A percentile compares a stretch with the other conserved stretches of the same genome.
phyloP scores from a whole-genome alignment of 202 grass and related monocot genomes.

The Carex sylvatica region DNA sequence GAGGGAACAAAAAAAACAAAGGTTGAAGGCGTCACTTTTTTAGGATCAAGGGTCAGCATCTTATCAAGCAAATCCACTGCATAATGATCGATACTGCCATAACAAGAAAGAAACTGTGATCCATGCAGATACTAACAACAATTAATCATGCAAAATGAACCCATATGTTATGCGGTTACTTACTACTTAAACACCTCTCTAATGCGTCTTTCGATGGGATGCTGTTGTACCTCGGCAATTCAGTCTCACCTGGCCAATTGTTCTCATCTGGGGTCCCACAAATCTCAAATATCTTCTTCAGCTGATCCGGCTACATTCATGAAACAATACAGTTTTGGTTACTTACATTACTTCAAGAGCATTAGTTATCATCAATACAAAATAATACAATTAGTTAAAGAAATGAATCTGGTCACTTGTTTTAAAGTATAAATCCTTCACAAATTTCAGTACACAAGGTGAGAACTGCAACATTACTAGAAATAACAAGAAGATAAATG shows the following conservation, averaged over 20 bases:
- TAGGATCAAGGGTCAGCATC: constrained; percentile 81
- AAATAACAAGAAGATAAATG: not conserved
- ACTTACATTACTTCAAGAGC: not conserved
- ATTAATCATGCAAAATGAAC: constrained; percentile 13
- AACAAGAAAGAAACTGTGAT: constrained; percentile 12
- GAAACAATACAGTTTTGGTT: not conserved
- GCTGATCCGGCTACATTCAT: constrained; percentile 60
- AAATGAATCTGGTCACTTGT: not conserved
- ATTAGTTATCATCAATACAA: not conserved
- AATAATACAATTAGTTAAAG: not conserved
- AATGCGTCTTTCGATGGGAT: constrained; percentile 47
- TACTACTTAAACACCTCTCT: constrained; percentile 75
- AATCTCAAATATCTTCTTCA: constrained; percentile 65
- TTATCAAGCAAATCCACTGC: constrained; percentile 85
- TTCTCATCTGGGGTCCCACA: constrained; percentile 83
- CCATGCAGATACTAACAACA: not conserved
- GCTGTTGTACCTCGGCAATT: constrained; percentile 40
- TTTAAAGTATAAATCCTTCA: not conserved
- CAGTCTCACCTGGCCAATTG: constrained; percentile 73
- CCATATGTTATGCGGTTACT: constrained; percentile 32
- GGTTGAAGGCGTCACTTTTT: constrained; percentile 30
- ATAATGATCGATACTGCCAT: constrained; percentile 65
- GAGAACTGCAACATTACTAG: not conserved
- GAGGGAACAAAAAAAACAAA: not conserved
- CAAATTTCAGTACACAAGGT: not conserved